These are phyloP conservation scores for Suhomyces sp. DNA, from an alignment of 805 yeast species.

Conservation along the genomic window DNA sequence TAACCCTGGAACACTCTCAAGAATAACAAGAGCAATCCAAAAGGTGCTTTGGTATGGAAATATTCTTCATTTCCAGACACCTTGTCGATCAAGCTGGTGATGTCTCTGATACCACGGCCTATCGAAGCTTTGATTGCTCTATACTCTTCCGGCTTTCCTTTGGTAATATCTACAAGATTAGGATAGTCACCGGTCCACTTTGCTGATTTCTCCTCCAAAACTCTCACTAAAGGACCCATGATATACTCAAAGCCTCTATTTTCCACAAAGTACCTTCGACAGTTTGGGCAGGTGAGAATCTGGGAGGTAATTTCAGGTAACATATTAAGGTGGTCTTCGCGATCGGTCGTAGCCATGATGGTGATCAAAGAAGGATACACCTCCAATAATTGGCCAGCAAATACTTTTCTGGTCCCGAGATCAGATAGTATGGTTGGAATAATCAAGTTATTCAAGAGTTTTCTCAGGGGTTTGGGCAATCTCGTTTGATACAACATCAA, in stretches of 20 bases:
- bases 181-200: constrained; percentile 33
- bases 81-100: constrained; percentile 18
- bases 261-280: constrained; percentile 40
- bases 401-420: constrained; percentile 41
- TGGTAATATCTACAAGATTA: constrained; percentile 24
- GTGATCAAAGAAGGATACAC: constrained; percentile 52
- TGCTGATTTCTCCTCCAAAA: constrained; percentile 43
- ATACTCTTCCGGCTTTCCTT: constrained; percentile 12
- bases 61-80: background rate
- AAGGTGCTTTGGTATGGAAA: constrained; percentile 2
- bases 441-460: constrained; percentile 44
- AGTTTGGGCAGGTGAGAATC: constrained; percentile 43
- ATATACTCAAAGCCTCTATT: constrained; percentile 41
- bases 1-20: constrained; percentile 57
- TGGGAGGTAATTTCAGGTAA: constrained; percentile 36
- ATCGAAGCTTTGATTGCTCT: constrained; percentile 30
- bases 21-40: constrained; percentile 44
- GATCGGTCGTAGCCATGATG: constrained; percentile 46
- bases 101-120: constrained; percentile 27
- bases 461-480: constrained; percentile 51
- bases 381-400: constrained; percentile 52
- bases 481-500: constrained; percentile 59
- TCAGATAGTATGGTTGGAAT: constrained; percentile 58
- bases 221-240: constrained; percentile 44
- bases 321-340: constrained; percentile 46